Evolutionary conservation across 495 filamentous ascomycete species (phyloP).

Genomic region (Pseudevernia furfuracea): DNA sequence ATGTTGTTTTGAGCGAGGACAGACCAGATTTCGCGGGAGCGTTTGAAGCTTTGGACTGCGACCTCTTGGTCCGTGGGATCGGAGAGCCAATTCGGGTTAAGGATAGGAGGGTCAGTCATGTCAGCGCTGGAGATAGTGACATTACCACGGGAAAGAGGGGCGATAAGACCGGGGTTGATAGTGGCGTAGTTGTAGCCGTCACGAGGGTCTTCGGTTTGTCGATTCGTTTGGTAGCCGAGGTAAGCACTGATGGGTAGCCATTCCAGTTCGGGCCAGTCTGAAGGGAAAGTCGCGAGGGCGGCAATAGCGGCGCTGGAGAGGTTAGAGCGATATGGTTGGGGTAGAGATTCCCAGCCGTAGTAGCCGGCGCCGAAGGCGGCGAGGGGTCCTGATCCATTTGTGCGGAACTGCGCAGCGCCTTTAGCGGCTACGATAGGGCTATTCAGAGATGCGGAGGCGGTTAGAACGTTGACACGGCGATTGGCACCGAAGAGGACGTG

Average conservation of each 20-base stretch:
- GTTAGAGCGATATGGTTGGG: slow-evolving; percentile 23
- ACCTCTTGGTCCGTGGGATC: slow-evolving; percentile 34
- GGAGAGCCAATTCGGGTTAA: slow-evolving; percentile 44
- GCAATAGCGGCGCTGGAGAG: slow-evolving; percentile 15
- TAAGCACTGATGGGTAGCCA: slow-evolving; percentile 30
- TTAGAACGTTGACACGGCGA: slow-evolving; percentile 36
- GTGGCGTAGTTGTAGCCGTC: slow-evolving; percentile 38
- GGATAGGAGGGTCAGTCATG: slow-evolving; percentile 15
- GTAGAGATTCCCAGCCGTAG: slow-evolving; percentile 35
- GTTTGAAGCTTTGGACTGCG: slow-evolving; percentile 48
- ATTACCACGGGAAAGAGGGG: slow-evolving; percentile 36
- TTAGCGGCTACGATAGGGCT: slow-evolving; percentile 12
- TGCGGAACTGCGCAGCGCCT: slow-evolving; percentile 16
- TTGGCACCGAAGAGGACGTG: slow-evolving; percentile 32
- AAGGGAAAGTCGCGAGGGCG: slow-evolving; percentile 30
- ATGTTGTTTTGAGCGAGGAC: slow-evolving; percentile 22
- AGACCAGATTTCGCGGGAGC: slow-evolving; percentile 29
- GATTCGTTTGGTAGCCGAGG: slow-evolving; percentile 21
- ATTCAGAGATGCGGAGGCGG: slow-evolving; percentile 22
- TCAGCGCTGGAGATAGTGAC: slow-evolving; percentile 20
- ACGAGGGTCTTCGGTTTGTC: slow-evolving; percentile 17
- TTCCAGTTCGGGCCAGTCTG: slow-evolving; percentile 47
- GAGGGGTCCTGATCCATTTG: slow-evolving; percentile 23
- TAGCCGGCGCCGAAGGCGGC: slow-evolving; percentile 25
- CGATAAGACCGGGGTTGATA: slow-evolving; percentile 32